Base-by-base conservation (phyloP, 306 rosid species). In the Lathyrus sativus region DNA sequence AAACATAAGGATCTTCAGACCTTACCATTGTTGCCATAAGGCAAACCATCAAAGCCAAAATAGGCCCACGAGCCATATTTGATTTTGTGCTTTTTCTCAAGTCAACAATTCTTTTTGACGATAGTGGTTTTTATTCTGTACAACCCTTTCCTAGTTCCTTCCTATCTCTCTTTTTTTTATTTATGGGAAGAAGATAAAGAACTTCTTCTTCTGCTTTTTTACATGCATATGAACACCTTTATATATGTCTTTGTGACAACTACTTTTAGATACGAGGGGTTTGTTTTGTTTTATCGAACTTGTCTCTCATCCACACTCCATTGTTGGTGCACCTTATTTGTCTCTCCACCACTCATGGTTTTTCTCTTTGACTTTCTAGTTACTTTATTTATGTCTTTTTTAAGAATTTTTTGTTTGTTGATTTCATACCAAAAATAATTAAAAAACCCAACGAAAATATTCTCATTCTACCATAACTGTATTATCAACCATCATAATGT, bases 1-100 rank as follows among this genome's bases (percentile, higher is more conserved):
- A 83, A 1, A 88, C 24, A 51, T 82, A 82, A 31, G 98, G 98
- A 9, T 92, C 96, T 62, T 79, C 98, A 12, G 75, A 74, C 13
- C 4, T 37, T 1, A 83, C 76, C 0, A 77, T 19, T 18, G 72
- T 77, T 11, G 70, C 78, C 43, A 74, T 53, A n/a, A 92, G 71
- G 71, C 84, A 84, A 0, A 86, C 53, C 74, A 70, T 10, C 70
- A 85, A 49, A 65, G 15, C 41, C 0, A 74, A 7, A 54, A 58
- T 35, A 13, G 29, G 22, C 4, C 42, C 66, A 13, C 71, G 19
- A 42, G 9, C 76, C 88, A 70, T 77, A 0, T 15, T 22, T 42
- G 39, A 7, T 60, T 38, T 19, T 10, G 50, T 42, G 11, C 13
- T n/a, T 22, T 48, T 53, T 7, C 29, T 13, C 13, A 1, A n/a